Base-by-base conservation (phyloP, 176 grass and related monocot genomes). In the Oryza meridionalis region DNA sequence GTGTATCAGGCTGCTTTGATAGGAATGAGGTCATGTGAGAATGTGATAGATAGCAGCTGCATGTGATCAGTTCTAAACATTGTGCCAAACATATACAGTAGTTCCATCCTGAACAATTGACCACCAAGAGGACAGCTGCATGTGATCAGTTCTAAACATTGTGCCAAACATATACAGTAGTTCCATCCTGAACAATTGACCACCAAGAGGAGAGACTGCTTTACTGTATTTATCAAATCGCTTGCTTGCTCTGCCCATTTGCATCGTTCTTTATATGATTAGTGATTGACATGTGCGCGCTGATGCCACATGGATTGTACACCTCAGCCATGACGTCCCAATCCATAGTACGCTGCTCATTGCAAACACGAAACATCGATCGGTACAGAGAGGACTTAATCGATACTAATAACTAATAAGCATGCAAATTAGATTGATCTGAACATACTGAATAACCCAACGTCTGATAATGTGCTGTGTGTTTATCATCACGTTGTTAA, bases 81-180 rank as follows among this genome's bases (percentile, higher is more conserved):
- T 10, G 46, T 67, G 59, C 46, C 45, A 17, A 55, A 38, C 67
- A 16, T 46, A 25, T 27, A 31, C 29, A 31, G 29, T 31, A 44
- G 58, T 58, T 84, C 17, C 69, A 64, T 64, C 65, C 14, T 85
- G 25, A 38, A 58, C 33, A 37, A 79, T 82, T 73, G 73, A 86
- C 44, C 67, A 45, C 25, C 58, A 44, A 19, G 86, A 11, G 14
- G 14, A 78, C n/a, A n/a, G n/a, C n/a, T n/a, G n/a, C n/a, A 58
- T 84, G 58, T 84, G 61, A 31, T 45, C 69, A 35, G 35, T 27
- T 73, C 42, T 70, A 65, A 45, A 72, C 33, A 72, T 82, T 10
- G 46, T 67, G 59, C 46, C 45, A 17, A 55, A 38, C 67, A 16
- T 46, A 25, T 27, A 31, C 29, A 31, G 29, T 31, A 44, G 58